A percentile compares a stretch with the other conserved stretches of the same genome.
These are phyloP conservation scores for Scleromitrula shiraiana DNA, from an alignment of 2,329 filamentous ascomycete genomes.

Conservation along the genomic window DNA sequence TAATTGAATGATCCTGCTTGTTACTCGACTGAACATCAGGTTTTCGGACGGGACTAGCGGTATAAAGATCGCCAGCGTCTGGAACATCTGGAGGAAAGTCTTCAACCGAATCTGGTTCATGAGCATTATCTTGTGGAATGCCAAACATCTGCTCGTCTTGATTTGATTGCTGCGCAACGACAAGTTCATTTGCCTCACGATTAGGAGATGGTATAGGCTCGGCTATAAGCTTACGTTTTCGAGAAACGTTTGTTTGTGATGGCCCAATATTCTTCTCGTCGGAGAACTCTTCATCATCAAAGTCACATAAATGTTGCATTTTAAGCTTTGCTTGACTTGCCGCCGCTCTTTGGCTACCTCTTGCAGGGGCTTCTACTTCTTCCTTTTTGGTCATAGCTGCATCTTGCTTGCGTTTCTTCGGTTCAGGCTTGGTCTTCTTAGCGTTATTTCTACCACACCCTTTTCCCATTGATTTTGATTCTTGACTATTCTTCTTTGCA, in stretches of 20 bases:
- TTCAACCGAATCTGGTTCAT: not conserved
- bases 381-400: not conserved
- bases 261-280: not conserved
- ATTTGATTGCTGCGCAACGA: not conserved
- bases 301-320: slow-evolving; percentile 1
- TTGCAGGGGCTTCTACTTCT: not conserved
- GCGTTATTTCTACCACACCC: too few relatives aligned
- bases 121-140: slow-evolving; percentile 3
- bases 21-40: not conserved
- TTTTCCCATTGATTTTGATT: not conserved
- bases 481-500: not conserved
- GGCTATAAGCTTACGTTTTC: slow-evolving; percentile 2
- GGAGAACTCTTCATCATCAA: not conserved
- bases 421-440: not conserved
- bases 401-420: not conserved
- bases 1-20: not conserved
- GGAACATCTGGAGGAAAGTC: not conserved
- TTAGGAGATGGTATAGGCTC: not conserved
- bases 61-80: slow-evolving; percentile 1
- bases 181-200: not conserved
- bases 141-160: not conserved
- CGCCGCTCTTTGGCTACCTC: slow-evolving; percentile 2
- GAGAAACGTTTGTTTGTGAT: slow-evolving; percentile 7
- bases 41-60: not conserved
- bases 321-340: slow-evolving; percentile 1